Evolutionary conservation across 441 rosid genomes (phyloP), one percentile per base, ranked within the genome.

Genomic region (Omphalea diandra): DNA sequence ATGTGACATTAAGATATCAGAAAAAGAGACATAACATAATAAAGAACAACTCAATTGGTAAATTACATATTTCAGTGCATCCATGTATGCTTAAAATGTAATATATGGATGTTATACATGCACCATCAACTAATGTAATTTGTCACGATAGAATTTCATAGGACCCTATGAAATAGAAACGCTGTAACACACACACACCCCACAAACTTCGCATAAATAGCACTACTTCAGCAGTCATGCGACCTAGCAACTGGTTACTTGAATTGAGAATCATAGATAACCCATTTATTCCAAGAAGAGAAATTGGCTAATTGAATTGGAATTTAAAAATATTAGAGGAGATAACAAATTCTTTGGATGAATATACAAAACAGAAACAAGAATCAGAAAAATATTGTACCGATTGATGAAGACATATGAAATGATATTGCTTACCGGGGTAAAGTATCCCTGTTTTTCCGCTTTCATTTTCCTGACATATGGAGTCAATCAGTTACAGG

Each of bases 391-490:
- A n/a, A 49, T 2, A 0, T 6, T 2, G 11, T 24, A 27, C 20
- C 63, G 29, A 31, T 60, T 15, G 47, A 78, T 56, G 10, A n/a
- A 35, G 27, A 5, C n/a, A n/a, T n/a, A n/a, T 31, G 33, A 35
- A 7, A 55, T 43, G 49, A 50, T 70, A 63, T 40, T 70, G 52
- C 85, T 86, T 81, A 90, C 98, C 90, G 85, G 70, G 46, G 96
- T 95, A 72, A 95, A 95, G 84, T 95, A 95, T 65, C 96, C 99
- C 71, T 92, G 99, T 78, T 88, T 95, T 83, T 92, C 97, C 59
- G 97, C 82, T 81, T 87, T 93, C 99, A 95, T 92, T 79, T 89
- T 95, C 99, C 99, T 95, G 86, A 40, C 0, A 76, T 1, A 46
- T 52, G 26, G 12, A 69, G 69, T 67, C 52, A 64, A 49, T 70